A percentile compares a stretch with the other conserved stretches of the same genome.
Conservation (phyloP, 805 yeast species). For the Wickerhamiella shivajii region DNA sequence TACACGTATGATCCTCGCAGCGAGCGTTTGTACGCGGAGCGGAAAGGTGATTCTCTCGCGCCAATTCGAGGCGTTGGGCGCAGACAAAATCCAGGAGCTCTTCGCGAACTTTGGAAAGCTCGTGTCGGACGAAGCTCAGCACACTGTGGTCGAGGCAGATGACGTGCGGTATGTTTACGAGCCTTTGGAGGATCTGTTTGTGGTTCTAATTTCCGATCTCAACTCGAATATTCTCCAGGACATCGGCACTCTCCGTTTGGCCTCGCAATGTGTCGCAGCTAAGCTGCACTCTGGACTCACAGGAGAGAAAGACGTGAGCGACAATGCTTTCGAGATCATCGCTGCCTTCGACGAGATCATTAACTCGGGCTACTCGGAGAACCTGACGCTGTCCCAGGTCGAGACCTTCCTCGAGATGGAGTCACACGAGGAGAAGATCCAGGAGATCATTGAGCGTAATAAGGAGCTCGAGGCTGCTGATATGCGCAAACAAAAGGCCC, state of each 20-base stretch:
- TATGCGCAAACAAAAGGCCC: constrained; percentile 90
- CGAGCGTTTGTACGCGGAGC: constrained; percentile 82
- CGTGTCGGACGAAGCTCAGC: constrained; percentile 60
- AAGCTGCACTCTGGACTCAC: constrained; percentile 40
- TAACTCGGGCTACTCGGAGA: constrained; percentile 79
- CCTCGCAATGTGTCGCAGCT: constrained; percentile 67
- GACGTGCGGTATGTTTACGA: constrained; percentile 87
- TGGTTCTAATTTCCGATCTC: constrained; percentile 79
- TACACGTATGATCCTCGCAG: constrained; percentile 57
- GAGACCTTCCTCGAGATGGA: constrained; percentile 91
- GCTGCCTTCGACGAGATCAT: constrained; percentile 91
- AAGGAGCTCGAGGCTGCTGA: constrained; percentile 95
- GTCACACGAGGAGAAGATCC: constrained; percentile 95
- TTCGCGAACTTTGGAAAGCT: constrained; percentile 75
- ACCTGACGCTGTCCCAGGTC: constrained; percentile 66
- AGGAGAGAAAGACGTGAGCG: constrained; percentile 72
- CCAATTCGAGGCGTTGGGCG: constrained; percentile 73
- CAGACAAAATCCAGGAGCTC: constrained; percentile 73
- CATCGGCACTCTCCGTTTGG: constrained; percentile 76
- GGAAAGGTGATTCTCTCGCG: constrained; percentile 88
- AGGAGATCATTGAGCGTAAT: constrained; percentile 92
- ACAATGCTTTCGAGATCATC: constrained; percentile 74
- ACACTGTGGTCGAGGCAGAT: constrained; percentile 87
- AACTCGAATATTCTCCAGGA: constrained; percentile 89
- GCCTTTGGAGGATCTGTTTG: constrained; percentile 86